Evolutionary conservation across 495 filamentous ascomycete genomes (phyloP).

Genomic region (Filosporella fistucella): DNA sequence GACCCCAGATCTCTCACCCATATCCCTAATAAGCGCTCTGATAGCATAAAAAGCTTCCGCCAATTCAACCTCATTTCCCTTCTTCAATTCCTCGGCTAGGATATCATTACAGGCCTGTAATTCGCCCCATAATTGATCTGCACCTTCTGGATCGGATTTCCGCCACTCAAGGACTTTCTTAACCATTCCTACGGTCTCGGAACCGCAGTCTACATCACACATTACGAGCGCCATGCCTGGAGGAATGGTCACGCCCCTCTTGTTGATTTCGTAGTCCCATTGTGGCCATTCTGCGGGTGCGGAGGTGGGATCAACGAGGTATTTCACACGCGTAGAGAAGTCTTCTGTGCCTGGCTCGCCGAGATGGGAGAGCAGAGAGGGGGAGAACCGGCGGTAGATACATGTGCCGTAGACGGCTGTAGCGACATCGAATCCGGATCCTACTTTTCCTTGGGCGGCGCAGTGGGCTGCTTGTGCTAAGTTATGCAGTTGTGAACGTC

Average conservation of each 20-base stretch:
- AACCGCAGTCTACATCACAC: slow-evolving; percentile 94
- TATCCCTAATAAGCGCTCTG: slow-evolving; percentile 57
- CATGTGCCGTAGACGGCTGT: slow-evolving; percentile 88
- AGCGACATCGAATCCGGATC: slow-evolving; percentile 95
- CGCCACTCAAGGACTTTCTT: slow-evolving; percentile 85
- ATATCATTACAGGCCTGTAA: slow-evolving; percentile 72
- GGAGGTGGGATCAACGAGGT: slow-evolving; percentile 57
- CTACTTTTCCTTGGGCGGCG: slow-evolving; percentile 93
- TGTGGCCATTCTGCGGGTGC: slow-evolving; percentile 26
- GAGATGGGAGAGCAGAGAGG: slow-evolving; percentile 60
- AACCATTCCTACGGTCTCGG: slow-evolving; percentile 92
- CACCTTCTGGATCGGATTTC: slow-evolving; percentile 58
- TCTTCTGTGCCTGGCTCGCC: slow-evolving; percentile 56
- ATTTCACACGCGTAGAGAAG: slow-evolving; percentile 62
- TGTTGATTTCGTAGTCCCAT: slow-evolving; percentile 77
- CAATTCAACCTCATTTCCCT: slow-evolving; percentile 30
- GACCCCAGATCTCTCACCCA: slow-evolving; percentile 71
- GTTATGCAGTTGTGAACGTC: slow-evolving; percentile 68
- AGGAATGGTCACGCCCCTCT: slow-evolving; percentile 57
- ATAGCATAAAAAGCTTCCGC: slow-evolving; percentile 32
- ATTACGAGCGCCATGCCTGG: slow-evolving; percentile 71
- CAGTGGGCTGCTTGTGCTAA: slow-evolving; percentile 91
- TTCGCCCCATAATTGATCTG: slow-evolving; percentile 63
- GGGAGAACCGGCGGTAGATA: slow-evolving; percentile 86
- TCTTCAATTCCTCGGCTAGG: slow-evolving; percentile 57